These are phyloP conservation scores for Sporothrix luriei DNA, from an alignment of 2,329 filamentous ascomycete species.

Conservation along the genomic window DNA sequence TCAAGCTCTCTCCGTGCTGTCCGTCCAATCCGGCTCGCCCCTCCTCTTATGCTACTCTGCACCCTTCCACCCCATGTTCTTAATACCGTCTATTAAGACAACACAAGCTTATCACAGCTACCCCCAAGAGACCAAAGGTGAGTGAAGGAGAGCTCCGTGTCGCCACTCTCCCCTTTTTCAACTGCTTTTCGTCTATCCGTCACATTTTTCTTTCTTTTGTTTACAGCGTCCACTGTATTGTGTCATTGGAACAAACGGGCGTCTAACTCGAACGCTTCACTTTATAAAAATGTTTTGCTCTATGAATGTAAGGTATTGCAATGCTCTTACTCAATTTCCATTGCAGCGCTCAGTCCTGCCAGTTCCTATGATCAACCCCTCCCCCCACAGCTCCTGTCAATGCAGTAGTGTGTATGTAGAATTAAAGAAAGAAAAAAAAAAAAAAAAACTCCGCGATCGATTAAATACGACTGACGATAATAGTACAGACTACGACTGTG, in stretches of 20 bases:
- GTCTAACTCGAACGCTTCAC: not conserved
- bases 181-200: not conserved
- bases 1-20: not conserved
- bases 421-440: not conserved
- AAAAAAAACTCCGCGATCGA: not conserved
- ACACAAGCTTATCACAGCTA: not conserved
- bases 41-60: constrained; percentile 3
- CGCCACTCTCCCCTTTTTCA: not conserved
- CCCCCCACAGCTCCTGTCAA: constrained; percentile 27
- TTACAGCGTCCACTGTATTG: not conserved
- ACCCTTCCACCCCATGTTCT: constrained; percentile 15
- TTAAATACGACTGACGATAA: not conserved
- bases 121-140: constrained; percentile 1
- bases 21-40: constrained; percentile 8
- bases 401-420: not conserved
- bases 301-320: not conserved
- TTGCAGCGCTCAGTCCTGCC: not conserved
- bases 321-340: not conserved
- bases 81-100: constrained; percentile 18
- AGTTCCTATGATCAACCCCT: not conserved
- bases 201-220: not conserved
- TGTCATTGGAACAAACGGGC: not conserved
- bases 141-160: not conserved
- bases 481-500: not conserved
- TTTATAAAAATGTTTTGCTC: not conserved